Base-by-base conservation (phyloP, 1,284 basidiomycete genomes). In the Boletus mariae region DNA sequence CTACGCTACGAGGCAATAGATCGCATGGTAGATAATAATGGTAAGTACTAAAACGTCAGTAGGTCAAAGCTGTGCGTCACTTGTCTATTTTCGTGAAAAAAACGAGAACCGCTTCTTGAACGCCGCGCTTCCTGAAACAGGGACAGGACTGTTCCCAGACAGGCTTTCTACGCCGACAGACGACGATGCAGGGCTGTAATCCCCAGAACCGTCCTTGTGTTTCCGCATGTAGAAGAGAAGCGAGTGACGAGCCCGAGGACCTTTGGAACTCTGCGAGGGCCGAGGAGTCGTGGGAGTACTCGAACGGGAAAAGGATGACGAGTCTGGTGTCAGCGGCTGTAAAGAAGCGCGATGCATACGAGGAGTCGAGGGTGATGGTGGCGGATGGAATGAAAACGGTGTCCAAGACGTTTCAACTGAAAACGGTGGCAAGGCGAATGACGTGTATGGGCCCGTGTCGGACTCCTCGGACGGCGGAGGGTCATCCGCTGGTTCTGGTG, bases 211-310 rank as follows among this genome's bases (percentile, higher is more conserved):
- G 1, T 56, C 65, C 41, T 53, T 58, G 37, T 52, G 55, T 54
- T 66, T 66, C 49, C 65, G 67, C 63, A 66, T 68, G 49, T 69
- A 68, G 53, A 66, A 70, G 34, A 66, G 53, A n/a, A 66, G 60
- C 1, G 65, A 66, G 26, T 63, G 63, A 5, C 64, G 61, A 9
- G 55, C 26, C 35, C 65, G 68, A 44, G 61, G 62, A 26, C 64
- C 55, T n/a, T 60, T 57, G 47, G 61, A 64, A 46, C 20, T 57
- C 35, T 67, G 58, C 25, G 67, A 67, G 26, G 65, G 54, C 42
- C 59, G 61, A 50, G 63, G 59, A 1, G 61, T 67, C 23, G 68
- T 68, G 5, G 65, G 67, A 11, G 56, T 70, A 20, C 65, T 70
- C 47, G 64, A 65, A 54, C 60, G 67, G 45, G 68, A 70, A 51